Conservation (phyloP, 2,329 filamentous ascomycete genomes). For the Fusarium austroafricanum region DNA sequence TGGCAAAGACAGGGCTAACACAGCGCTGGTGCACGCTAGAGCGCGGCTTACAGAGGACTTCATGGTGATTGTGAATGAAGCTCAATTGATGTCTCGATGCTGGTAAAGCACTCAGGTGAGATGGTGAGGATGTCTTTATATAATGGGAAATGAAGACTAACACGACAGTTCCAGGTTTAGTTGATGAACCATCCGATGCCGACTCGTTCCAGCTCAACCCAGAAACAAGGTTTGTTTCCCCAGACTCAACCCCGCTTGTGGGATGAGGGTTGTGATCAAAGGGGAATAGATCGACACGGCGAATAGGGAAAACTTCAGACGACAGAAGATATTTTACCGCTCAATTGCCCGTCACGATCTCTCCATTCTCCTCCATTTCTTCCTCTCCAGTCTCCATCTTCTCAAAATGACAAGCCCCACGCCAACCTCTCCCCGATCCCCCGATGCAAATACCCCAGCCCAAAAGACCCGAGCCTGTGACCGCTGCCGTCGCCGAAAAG, state of each 20-base stretch:
- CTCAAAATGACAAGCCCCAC: slow-evolving; percentile 30
- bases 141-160: slow-evolving; percentile 1
- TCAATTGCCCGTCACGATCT: slow-evolving; percentile 32
- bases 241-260: slow-evolving; percentile 22
- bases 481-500: slow-evolving; percentile 53
- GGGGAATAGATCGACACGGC: slow-evolving; percentile 28
- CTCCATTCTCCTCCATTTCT: background rate
- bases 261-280: background rate
- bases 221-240: slow-evolving; percentile 15
- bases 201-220: background rate
- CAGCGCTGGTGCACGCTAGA: slow-evolving; percentile 2
- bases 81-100: background rate
- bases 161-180: background rate
- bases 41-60: slow-evolving; percentile 10
- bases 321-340: slow-evolving; percentile 33
- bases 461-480: slow-evolving; percentile 50
- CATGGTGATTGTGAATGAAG: slow-evolving; percentile 1
- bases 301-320: slow-evolving; percentile 30
- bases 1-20: background rate
- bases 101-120: too few relatives aligned
- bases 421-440: slow-evolving; percentile 33
- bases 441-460: slow-evolving; percentile 17
- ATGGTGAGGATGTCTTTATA: slow-evolving; percentile 3
- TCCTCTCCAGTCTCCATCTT: background rate
- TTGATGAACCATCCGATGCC: background rate